Evolutionary conservation across 768 basidiomycete genomes (phyloP).

Genomic region (Boletus pseudopeckii): DNA sequence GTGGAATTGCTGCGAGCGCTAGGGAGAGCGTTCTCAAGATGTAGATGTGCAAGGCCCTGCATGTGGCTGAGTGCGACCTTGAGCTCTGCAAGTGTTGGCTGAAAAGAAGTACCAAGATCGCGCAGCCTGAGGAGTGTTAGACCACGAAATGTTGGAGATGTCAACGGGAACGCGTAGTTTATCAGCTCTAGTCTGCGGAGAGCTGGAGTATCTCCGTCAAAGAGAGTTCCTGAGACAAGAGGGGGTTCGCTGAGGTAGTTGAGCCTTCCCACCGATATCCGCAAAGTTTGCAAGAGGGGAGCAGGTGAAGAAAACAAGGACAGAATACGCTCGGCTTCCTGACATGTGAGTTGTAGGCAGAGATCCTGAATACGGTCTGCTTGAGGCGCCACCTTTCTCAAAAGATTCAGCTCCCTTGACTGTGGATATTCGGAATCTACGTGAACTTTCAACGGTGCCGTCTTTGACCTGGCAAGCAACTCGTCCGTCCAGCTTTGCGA

Average conservation of each 20-base stretch:
- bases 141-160: constrained; percentile 32
- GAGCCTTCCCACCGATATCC: constrained; percentile 17
- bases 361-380: constrained; percentile 35
- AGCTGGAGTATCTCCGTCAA: constrained; percentile 32
- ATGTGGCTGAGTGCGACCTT: constrained; percentile 33
- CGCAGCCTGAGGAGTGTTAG: constrained; percentile 39
- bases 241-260: constrained; percentile 17
- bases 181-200: constrained; percentile 37
- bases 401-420: constrained; percentile 26
- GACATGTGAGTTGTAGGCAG: constrained; percentile 19
- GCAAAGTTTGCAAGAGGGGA: constrained; percentile 34
- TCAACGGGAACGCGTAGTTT: constrained; percentile 35
- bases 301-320: constrained; percentile 22
- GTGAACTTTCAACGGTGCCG: constrained; percentile 27
- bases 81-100: constrained; percentile 33
- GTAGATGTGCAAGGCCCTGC: constrained; percentile 33
- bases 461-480: constrained; percentile 45
- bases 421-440: constrained; percentile 27
- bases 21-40: constrained; percentile 37
- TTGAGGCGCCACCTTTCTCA: constrained; percentile 33
- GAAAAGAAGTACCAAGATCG: constrained; percentile 22
- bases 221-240: constrained; percentile 27
- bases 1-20: background rate
- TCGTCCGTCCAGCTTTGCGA: constrained; percentile 38
- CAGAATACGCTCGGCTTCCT: constrained; percentile 27